These are phyloP conservation scores for Aspergillus puulaauensis DNA, from an alignment of 2,329 filamentous ascomycete species.

Conservation along the genomic window DNA sequence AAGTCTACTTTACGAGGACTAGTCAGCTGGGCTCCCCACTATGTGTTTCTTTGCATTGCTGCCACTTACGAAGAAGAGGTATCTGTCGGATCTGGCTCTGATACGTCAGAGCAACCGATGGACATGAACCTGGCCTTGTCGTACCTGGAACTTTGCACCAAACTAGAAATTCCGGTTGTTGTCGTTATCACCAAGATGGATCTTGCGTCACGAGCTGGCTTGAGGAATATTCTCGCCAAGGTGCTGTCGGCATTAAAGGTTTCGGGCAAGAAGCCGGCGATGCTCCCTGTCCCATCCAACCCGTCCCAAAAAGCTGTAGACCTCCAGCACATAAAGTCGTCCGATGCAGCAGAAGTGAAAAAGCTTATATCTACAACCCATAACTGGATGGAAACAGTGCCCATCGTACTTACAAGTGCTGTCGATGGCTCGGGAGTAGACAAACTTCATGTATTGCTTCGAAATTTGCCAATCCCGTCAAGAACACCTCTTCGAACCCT, in stretches of 20 bases:
- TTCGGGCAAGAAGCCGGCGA: constrained; percentile 69
- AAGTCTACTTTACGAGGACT: constrained; percentile 85
- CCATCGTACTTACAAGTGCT: constrained; percentile 84
- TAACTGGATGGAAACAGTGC: constrained; percentile 59
- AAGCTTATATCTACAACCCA: constrained; percentile 49
- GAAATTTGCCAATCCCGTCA: constrained; percentile 69
- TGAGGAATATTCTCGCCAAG: constrained; percentile 70
- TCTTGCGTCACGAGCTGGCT: constrained; percentile 69
- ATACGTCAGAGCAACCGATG: constrained; percentile 32
- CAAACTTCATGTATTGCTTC: constrained; percentile 77
- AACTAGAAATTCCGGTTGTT: constrained; percentile 72
- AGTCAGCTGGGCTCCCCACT: constrained; percentile 95
- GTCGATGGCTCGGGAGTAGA: constrained; percentile 81
- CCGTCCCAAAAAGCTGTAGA: constrained; percentile 53
- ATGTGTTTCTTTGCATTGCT: constrained; percentile 83
- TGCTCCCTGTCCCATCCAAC: constrained; percentile 54
- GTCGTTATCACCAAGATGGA: constrained; percentile 91
- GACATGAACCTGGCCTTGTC: constrained; percentile 73
- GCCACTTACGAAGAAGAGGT: constrained; percentile 66
- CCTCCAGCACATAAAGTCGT: constrained; percentile 56
- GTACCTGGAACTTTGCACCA: constrained; percentile 81
- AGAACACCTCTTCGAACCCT: constrained; percentile 25
- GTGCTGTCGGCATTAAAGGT: constrained; percentile 76
- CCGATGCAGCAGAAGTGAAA: constrained; percentile 60
- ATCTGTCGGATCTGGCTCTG: constrained; percentile 17